These are phyloP conservation scores for Alloteropsis angusta DNA, from an alignment of 202 grass and related monocot genomes.

Conservation along the genomic window DNA sequence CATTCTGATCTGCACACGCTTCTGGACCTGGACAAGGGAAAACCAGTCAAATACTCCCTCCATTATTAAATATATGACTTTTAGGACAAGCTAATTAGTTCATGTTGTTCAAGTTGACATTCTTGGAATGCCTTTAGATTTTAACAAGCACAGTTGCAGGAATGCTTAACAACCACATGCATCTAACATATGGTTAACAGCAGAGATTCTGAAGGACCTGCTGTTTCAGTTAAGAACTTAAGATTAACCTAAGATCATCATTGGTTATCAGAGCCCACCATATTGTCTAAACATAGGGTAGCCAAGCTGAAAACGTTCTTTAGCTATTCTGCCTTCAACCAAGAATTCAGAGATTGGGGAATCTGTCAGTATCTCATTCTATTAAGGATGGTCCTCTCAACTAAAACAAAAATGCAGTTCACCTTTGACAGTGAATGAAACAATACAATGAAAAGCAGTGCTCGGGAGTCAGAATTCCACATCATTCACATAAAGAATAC, in stretches of 20 bases:
- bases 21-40: slow-evolving; percentile 61
- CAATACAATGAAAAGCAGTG: background rate
- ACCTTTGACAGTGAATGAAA: background rate
- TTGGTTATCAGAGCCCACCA: background rate
- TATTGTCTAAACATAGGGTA: background rate
- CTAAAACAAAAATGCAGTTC: background rate
- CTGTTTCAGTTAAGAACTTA: background rate
- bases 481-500: background rate
- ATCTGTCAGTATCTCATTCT: background rate
- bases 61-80: no score
- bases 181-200: background rate
- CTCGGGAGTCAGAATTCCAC: background rate
- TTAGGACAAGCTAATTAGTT: no score
- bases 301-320: background rate
- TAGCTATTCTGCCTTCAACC: background rate
- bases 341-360: background rate
- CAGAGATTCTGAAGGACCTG: background rate
- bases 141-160: background rate
- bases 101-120: background rate
- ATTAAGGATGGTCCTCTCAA: background rate
- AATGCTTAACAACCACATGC: background rate
- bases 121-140: background rate
- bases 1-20: slow-evolving; percentile 88
- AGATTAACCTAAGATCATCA: background rate
- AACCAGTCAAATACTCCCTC: background rate